Base-by-base conservation (phyloP, 441 rosid genomes). In the Pelargonium myrrhifolium region DNA sequence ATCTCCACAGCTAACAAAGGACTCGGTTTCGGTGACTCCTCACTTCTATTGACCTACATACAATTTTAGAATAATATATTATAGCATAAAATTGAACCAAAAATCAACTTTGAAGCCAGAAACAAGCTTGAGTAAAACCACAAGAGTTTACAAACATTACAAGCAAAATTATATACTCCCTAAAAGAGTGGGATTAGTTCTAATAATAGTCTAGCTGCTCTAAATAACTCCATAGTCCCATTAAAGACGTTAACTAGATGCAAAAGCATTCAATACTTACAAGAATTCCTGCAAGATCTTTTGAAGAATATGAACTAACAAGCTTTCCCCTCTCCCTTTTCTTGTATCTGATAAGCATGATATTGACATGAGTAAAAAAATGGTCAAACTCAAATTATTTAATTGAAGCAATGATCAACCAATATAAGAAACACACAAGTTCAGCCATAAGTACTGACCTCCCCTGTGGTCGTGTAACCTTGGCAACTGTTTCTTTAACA, bases 211-310 rank as follows among this genome's bases (percentile, higher is more conserved):
- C 39, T 35, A 4, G 39, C 39, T 35, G 39, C 6, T 4, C 6
- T 5, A 35, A 35, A 35, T 35, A 35, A 35, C 39, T 35, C 39
- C 39, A 35, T 6, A 4, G 39, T 5, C 8, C 39, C 39, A 35
- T 35, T 2, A 35, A 18, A 18, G 21, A 55, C 21, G 0, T 20
- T 55, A 20, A 55, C 60, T 55, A 17, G 60, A 11, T 18, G 18
- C 15, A 60, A 60, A n/a, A 26, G 67, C 12, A 42, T 17, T 75
- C 10, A 55, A 18, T 75, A 79, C 92, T 77, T 82, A 94, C 99
- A 47, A 95, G 81, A 76, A 95, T 95, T 72, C 98, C 98, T 77
- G 86, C 90, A 69, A 95, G 96, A 82, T 95, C 99, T 75, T 84
- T 86, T 0, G 85, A 80, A 21, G 99, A 86, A 81, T 92, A 95